A percentile compares a stretch with the other conserved stretches of the same genome.
Conservation (phyloP, 176 grass and related monocot species). For the Canna indica region DNA sequence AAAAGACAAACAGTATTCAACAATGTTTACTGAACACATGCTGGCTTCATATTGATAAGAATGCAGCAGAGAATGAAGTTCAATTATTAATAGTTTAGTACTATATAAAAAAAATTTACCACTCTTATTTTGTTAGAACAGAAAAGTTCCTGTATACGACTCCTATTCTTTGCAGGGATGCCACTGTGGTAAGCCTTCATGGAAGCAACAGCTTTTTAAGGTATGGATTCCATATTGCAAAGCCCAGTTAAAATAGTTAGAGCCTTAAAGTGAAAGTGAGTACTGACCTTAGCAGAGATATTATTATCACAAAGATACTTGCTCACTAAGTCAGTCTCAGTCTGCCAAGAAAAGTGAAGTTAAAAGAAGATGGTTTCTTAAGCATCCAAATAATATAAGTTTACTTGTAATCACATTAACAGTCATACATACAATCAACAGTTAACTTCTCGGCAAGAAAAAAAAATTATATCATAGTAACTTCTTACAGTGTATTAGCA, state of each 20-base stretch:
- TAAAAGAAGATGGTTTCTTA: constrained; percentile 16
- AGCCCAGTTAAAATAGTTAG: background rate
- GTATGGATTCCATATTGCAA: background rate
- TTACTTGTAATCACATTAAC: background rate
- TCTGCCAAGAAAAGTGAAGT: constrained; percentile 39
- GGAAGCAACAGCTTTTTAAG: constrained; percentile 17
- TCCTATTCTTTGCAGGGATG: constrained; percentile 73
- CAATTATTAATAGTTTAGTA: constrained; percentile 11
- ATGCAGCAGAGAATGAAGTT: background rate
- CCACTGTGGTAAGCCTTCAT: constrained; percentile 82
- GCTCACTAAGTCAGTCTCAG: constrained; percentile 70
- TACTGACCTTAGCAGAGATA: constrained; percentile 54
- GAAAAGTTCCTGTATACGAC: constrained; percentile 62
- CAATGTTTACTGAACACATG: background rate
- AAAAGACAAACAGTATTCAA: background rate
- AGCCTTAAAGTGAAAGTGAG: constrained; percentile 16
- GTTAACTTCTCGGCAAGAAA: background rate
- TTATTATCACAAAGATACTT: constrained; percentile 85
- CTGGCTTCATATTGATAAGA: background rate
- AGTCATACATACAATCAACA: background rate
- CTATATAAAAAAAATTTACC: constrained; percentile 41
- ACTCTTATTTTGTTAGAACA: constrained; percentile 90
- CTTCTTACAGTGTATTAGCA: background rate
- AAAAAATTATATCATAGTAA: background rate
- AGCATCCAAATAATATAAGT: background rate